Evolutionary conservation across 176 grass and related monocot genomes (phyloP).

Genomic region (Juncus effusus): DNA sequence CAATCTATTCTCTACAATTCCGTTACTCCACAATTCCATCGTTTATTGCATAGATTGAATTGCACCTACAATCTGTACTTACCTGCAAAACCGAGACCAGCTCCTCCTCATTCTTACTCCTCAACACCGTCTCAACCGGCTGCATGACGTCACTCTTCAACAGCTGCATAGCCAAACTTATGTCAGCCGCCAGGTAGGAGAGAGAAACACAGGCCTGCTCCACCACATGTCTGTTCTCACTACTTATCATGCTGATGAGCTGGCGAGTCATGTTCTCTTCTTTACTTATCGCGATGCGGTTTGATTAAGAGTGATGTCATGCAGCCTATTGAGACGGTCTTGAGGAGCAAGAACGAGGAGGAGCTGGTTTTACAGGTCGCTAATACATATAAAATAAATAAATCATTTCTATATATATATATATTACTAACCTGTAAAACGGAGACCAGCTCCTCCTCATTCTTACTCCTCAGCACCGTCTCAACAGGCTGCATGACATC

Average conservation of each 20-base stretch:
- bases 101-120: conserved; percentile 79
- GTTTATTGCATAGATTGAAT: too few species aligned
- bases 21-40: too few species aligned
- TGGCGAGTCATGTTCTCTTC: conserved; percentile 83
- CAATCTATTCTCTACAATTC: too few species aligned
- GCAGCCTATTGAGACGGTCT: conserved; percentile 89
- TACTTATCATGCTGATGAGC: too few species aligned
- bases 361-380: conserved; percentile 92
- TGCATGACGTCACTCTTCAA: conserved; percentile 97
- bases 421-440: too few species aligned
- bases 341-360: conserved; percentile 79
- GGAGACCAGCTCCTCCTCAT: conserved; percentile 89
- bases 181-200: conserved; percentile 80
- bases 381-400: too few species aligned
- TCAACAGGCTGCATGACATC: conserved; percentile 97
- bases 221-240: conserved; percentile 96
- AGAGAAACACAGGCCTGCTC: conserved; percentile 90
- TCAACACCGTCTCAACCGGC: conserved; percentile 86
- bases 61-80: too few species aligned
- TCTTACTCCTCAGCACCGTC: conserved; percentile 75
- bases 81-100: too few species aligned
- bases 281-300: conserved; percentile 88
- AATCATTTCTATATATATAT: too few species aligned
- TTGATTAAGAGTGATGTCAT: conserved; percentile 96
- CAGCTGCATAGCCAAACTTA: conserved; percentile 75